A percentile compares a stretch with the other conserved stretches of the same genome.
phyloP scores from a whole-genome alignment of 2,329 filamentous ascomycete species.

The Fusarium sp. region DNA sequence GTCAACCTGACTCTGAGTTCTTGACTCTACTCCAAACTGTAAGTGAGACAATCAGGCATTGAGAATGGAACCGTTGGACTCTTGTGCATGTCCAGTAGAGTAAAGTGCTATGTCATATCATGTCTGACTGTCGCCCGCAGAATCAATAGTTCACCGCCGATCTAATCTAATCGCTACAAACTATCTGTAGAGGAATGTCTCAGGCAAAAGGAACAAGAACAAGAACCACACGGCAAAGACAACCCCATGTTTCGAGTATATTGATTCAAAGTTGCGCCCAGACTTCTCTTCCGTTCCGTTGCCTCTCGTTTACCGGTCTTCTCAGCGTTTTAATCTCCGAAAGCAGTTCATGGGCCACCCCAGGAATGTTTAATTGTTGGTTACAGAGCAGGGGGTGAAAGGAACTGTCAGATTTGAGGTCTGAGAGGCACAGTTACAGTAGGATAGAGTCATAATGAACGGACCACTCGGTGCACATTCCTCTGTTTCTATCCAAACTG shows the following conservation, averaged over 20 bases:
- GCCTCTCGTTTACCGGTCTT: neutral
- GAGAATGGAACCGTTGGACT: constrained; percentile 9
- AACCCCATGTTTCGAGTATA: constrained; percentile 22
- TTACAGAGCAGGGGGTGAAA: neutral
- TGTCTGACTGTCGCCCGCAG: neutral
- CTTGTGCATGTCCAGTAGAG: neutral
- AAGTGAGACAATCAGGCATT: constrained; percentile 18
- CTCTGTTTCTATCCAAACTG: neutral
- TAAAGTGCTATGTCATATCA: neutral
- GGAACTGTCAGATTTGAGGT: neutral
- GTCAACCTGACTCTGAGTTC: neutral
- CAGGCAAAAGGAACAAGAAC: neutral
- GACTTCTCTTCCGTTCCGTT: neutral
- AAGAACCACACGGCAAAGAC: neutral
- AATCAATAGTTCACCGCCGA: constrained; percentile 32
- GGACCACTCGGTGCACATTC: constrained; percentile 19
- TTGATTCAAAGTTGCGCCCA: neutral
- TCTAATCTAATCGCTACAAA: constrained; percentile 4
- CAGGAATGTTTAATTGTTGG: constrained; percentile 13
- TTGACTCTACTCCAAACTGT: neutral
- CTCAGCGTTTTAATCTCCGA: constrained; percentile 6
- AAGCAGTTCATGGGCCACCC: constrained; percentile 1
- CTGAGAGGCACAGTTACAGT: neutral
- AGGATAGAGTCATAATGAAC: constrained; percentile 7
- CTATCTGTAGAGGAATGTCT: constrained; percentile 7